Evolutionary conservation across 768 basidiomycete species (phyloP).

Genomic region (Rhodotorula paludigena): DNA sequence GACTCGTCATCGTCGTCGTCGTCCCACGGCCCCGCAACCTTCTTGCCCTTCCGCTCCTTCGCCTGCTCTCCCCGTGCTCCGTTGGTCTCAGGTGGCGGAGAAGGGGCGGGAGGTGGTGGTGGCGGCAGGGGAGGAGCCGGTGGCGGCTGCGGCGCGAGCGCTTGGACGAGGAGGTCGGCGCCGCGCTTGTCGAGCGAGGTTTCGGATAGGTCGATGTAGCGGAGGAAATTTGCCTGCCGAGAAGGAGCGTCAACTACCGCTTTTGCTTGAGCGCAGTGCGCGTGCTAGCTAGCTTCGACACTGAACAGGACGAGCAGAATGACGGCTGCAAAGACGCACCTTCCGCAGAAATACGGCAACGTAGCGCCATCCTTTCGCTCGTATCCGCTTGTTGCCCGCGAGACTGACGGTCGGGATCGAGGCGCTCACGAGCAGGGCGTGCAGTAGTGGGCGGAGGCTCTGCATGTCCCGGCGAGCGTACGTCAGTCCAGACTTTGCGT

Average conservation of each 20-base stretch:
- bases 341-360: constrained; percentile 74
- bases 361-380: constrained; percentile 67
- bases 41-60: not conserved
- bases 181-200: constrained; percentile 77
- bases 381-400: constrained; percentile 77
- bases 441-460: constrained; percentile 82
- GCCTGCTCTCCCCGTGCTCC: not conserved
- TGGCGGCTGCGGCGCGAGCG: constrained; percentile 51
- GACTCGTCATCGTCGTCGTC: constrained; percentile 4
- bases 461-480: constrained; percentile 45
- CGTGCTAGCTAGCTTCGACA: no score
- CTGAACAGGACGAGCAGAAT: not conserved
- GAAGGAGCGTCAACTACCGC: not conserved
- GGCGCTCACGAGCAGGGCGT: constrained; percentile 77
- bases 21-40: constrained; percentile 4
- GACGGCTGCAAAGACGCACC: constrained; percentile 49
- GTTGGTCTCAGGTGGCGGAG: not conserved
- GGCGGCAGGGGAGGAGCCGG: constrained; percentile 9
- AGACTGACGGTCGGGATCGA: constrained; percentile 76
- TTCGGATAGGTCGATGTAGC: constrained; percentile 86
- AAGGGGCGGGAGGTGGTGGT: not conserved
- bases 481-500: no score
- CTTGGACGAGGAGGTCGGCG: constrained; percentile 71
- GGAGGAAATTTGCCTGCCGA: constrained; percentile 63
- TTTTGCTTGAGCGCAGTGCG: no score